Conservation (phyloP, 2,329 filamentous ascomycete species). For the Apiospora saccharicola region DNA sequence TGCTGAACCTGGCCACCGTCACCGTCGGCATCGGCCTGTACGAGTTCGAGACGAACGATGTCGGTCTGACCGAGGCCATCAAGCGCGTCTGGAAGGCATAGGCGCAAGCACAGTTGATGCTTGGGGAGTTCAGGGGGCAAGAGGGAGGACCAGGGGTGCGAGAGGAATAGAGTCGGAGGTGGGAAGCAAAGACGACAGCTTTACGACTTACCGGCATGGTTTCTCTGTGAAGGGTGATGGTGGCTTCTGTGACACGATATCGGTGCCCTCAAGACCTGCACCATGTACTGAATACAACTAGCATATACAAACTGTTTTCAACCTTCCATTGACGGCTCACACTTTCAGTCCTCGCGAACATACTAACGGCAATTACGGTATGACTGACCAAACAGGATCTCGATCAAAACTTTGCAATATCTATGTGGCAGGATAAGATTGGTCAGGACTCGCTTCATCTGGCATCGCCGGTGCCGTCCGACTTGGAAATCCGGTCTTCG, state of each 20-base stretch:
- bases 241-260: constrained; percentile 21
- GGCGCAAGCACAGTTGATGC: background rate
- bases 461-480: too few relatives aligned
- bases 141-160: background rate
- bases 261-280: constrained; percentile 1
- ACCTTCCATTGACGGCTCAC: background rate
- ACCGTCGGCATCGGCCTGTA: constrained; percentile 89
- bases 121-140: background rate
- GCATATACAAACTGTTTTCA: constrained; percentile 22
- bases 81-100: constrained; percentile 90
- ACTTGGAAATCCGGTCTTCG: background rate
- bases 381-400: background rate
- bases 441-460: too few relatives aligned
- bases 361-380: too few relatives aligned
- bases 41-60: constrained; percentile 99
- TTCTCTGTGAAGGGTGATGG: constrained; percentile 1
- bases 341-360: background rate
- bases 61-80: constrained; percentile 89
- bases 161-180: background rate
- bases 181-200: background rate
- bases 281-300: constrained; percentile 27
- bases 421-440: background rate
- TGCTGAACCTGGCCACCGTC: constrained; percentile 79
- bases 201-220: constrained; percentile 2
- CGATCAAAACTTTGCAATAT: background rate